phyloP scores from a whole-genome alignment of 2,329 filamentous ascomycete genomes.

The Botrytis porri region DNA sequence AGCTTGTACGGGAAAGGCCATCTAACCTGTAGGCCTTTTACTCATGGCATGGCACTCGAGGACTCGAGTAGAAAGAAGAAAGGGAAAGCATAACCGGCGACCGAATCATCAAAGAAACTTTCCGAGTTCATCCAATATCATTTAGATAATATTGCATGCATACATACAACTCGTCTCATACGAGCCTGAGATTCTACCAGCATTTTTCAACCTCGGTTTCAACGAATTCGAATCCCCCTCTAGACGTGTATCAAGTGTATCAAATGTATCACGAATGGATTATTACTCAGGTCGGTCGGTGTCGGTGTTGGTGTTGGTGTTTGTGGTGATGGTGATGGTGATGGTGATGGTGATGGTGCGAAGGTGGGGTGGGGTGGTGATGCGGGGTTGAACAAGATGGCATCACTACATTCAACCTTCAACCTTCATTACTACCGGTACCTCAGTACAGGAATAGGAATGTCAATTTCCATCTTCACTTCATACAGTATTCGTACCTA shows the following conservation, averaged over 20 bases:
- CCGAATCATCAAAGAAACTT: background rate
- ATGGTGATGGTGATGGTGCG: background rate
- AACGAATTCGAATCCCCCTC: no score
- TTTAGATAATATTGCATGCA: background rate
- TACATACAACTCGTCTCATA: background rate
- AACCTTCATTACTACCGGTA: background rate
- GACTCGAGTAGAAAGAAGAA: background rate
- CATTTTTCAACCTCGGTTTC: background rate
- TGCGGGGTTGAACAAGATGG: slow-evolving; percentile 3
- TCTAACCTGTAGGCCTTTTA: background rate
- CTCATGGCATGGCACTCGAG: background rate
- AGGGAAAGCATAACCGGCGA: background rate
- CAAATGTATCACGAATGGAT: background rate
- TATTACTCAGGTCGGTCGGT: no score
- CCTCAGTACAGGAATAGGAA: background rate
- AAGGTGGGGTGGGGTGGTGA: background rate
- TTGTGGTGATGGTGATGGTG: background rate
- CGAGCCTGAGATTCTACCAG: background rate
- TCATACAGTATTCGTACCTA: background rate
- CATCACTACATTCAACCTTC: background rate
- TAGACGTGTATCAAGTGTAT: background rate
- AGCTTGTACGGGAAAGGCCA: background rate
- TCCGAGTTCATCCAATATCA: background rate
- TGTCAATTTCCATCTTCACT: no score
- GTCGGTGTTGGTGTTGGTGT: no score